Percentiles rank a stretch among this genome's conserved stretches.
Evolutionary conservation across 2,329 filamentous ascomycete species (phyloP).

Genomic region (Aspergillus sp.): DNA sequence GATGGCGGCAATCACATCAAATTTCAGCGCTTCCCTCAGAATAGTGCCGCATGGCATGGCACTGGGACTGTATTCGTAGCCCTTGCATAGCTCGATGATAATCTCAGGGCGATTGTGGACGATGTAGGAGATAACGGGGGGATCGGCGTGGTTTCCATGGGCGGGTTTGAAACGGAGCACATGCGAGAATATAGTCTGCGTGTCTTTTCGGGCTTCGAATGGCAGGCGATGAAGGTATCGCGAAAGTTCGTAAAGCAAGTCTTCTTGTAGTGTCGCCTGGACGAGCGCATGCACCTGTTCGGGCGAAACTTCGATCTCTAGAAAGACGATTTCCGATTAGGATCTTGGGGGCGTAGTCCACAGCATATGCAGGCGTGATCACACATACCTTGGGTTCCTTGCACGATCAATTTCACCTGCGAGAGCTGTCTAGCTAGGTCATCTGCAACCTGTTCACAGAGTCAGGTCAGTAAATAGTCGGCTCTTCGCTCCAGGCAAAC

Average conservation of each 20-base stretch:
- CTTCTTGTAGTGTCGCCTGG: conserved; percentile 80
- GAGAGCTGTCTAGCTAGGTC: conserved; percentile 81
- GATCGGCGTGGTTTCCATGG: conserved; percentile 66
- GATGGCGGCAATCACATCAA: conserved; percentile 84
- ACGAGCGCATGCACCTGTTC: conserved; percentile 88
- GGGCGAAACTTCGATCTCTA: conserved; percentile 81
- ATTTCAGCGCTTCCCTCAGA: conserved; percentile 84
- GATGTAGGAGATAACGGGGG: conserved; percentile 83
- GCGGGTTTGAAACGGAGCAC: conserved; percentile 84
- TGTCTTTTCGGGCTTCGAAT: conserved; percentile 95
- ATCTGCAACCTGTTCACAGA: conserved; percentile 66
- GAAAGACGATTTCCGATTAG: conserved; percentile 12
- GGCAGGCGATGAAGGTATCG: conserved; percentile 79
- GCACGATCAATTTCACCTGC: conserved; percentile 90
- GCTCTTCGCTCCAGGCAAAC: conserved; percentile 5
- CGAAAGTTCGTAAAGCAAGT: conserved; percentile 81
- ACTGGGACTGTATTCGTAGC: conserved; percentile 87
- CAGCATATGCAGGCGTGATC: not conserved
- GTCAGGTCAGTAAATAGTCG: conserved; percentile 10
- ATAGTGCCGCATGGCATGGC: conserved; percentile 89
- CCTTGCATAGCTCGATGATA: conserved; percentile 81
- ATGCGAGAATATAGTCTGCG: conserved; percentile 92
- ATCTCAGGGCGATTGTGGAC: conserved; percentile 84
- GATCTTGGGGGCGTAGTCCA: not conserved
- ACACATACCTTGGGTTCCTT: conserved; percentile 78